Evolutionary conservation across 164 flowering plant genomes (phyloP).

Genomic region (Brasenia schreberi): DNA sequence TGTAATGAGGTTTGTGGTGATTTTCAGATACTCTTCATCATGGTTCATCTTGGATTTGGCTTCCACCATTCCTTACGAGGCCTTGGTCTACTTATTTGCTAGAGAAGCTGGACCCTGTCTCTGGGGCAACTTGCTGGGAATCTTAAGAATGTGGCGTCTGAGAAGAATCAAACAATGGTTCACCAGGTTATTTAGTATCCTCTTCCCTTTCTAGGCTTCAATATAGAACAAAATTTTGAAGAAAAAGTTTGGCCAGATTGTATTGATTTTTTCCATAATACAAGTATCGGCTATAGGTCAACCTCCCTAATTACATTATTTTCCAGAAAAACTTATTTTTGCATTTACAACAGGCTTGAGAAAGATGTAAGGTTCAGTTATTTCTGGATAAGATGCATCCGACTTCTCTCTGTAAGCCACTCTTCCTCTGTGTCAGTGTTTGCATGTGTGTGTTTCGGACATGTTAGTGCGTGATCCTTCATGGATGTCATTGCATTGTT

Average conservation of each 20-base stretch:
- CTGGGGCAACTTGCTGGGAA: slow-evolving; percentile 42
- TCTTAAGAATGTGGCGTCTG: slow-evolving; percentile 82
- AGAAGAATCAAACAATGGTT: slow-evolving; percentile 66
- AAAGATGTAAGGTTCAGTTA: slow-evolving; percentile 88
- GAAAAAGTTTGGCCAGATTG: too few relatives aligned
- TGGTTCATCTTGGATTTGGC: slow-evolving; percentile 93
- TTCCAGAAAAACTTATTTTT: too few relatives aligned
- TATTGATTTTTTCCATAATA: too few relatives aligned
- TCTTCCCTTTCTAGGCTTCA: neutral
- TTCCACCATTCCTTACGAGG: slow-evolving; percentile 77
- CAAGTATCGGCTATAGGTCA: too few relatives aligned
- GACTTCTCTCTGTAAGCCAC: slow-evolving; percentile 59
- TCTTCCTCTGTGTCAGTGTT: neutral
- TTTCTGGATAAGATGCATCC: slow-evolving; percentile 68
- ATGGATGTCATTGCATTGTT: neutral
- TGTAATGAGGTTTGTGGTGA: neutral
- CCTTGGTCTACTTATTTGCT: slow-evolving; percentile 37
- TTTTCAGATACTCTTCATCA: slow-evolving; percentile 61
- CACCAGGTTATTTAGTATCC: slow-evolving; percentile 41
- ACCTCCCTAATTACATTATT: too few relatives aligned
- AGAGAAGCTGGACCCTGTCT: slow-evolving; percentile 34
- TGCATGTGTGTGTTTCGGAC: neutral
- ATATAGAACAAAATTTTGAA: too few relatives aligned
- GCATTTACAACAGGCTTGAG: slow-evolving; percentile 52
- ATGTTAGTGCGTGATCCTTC: neutral